Conservation (phyloP, 140 eudicot genomes). For the Anethum foeniculum region DNA sequence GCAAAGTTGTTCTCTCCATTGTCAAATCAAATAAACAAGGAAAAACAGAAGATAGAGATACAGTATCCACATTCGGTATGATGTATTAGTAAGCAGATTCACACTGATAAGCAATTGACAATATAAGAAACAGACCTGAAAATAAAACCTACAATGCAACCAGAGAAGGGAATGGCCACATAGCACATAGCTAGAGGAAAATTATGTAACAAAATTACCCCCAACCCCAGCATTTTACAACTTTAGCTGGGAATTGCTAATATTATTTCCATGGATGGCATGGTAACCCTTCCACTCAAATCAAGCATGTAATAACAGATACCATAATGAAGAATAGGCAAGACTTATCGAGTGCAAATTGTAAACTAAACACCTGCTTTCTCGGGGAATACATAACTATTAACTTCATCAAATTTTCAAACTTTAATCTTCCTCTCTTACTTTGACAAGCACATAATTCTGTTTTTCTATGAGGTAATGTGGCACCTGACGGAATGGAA, state of each 20-base stretch:
- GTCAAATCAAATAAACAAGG: not conserved
- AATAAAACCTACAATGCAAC: not conserved
- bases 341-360: not conserved
- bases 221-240: not conserved
- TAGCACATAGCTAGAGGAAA: not conserved
- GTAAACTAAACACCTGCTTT: not conserved
- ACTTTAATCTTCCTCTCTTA: not conserved
- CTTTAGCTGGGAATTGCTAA: not conserved
- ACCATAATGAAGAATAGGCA: not conserved
- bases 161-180: not conserved
- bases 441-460: not conserved
- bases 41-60: not conserved
- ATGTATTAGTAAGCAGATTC: not conserved
- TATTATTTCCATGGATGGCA: not conserved
- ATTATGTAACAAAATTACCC: not conserved
- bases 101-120: not conserved
- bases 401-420: not conserved
- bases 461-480: not conserved
- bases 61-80: not conserved
- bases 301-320: not conserved
- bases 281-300: not conserved
- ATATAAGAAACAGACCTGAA: not conserved
- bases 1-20: not conserved
- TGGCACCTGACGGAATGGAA: not conserved
- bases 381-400: not conserved